Evolutionary conservation across 345 rosid species (phyloP).

Genomic region (Gossypium mustelinum): DNA sequence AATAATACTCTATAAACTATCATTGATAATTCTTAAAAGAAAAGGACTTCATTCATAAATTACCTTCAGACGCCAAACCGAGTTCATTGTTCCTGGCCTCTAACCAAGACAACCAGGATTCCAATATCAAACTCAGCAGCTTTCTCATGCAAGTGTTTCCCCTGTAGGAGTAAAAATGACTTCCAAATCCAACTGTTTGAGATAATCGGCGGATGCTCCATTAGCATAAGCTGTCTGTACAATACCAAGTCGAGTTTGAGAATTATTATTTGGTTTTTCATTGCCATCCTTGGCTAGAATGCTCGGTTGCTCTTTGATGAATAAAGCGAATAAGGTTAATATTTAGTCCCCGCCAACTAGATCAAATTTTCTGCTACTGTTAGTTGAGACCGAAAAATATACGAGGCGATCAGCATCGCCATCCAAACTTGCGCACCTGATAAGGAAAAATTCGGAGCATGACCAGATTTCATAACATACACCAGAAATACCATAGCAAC

Average conservation of each 20-base stretch:
- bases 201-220: conserved; percentile 79
- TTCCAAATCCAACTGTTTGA: conserved; percentile 62
- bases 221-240: conserved; percentile 97
- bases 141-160: conserved; percentile 77
- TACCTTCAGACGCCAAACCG: conserved; percentile 45
- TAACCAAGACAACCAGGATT: conserved; percentile 49
- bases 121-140: conserved; percentile 84
- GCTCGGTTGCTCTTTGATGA: conserved; percentile 67
- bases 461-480: neutral
- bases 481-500: neutral
- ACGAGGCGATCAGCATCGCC: conserved; percentile 96
- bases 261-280: conserved; percentile 20
- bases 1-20: neutral
- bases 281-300: conserved; percentile 33
- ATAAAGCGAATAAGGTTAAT: conserved; percentile 74
- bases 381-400: conserved; percentile 50
- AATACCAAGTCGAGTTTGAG: conserved; percentile 54
- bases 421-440: conserved; percentile 93
- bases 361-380: conserved; percentile 41
- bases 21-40: neutral
- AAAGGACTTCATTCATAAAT: neutral
- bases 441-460: conserved; percentile 26
- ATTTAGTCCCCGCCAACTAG: conserved; percentile 95
- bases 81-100: conserved; percentile 46
- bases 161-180: conserved; percentile 78